These are phyloP conservation scores for Eucalyptus brandiana DNA, from an alignment of 345 rosid genomes.

Conservation along the genomic window DNA sequence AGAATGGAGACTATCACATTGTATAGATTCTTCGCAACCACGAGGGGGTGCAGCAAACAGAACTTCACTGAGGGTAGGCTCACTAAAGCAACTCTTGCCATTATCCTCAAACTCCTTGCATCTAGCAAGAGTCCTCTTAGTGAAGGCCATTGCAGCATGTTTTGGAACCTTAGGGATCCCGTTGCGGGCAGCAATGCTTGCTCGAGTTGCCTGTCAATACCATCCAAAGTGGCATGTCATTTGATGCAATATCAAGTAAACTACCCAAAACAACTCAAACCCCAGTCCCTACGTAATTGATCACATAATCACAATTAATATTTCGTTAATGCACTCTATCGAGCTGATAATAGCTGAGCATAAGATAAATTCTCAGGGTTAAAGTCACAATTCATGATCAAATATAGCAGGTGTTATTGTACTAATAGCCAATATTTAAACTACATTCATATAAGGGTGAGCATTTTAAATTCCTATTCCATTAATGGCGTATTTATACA, in stretches of 20 bases:
- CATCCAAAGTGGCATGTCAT: neutral
- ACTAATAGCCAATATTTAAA: neutral
- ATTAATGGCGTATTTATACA: neutral
- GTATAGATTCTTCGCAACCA: neutral
- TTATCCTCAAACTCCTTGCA: conserved; percentile 39
- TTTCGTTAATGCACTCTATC: neutral
- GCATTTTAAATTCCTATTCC: neutral
- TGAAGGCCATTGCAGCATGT: conserved; percentile 34
- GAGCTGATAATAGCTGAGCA: neutral
- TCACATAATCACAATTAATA: neutral
- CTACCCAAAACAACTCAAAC: neutral
- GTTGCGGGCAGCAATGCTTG: conserved; percentile 19
- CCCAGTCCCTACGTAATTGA: neutral
- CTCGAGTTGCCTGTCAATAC: conserved; percentile 36
- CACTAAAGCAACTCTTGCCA: conserved; percentile 44
- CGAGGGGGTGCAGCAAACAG: conserved; percentile 14
- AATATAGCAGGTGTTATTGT: neutral
- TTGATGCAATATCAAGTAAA: neutral
- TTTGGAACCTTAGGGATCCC: conserved; percentile 38
- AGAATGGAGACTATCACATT: neutral
- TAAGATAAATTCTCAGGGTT: neutral
- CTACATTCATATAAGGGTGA: neutral
- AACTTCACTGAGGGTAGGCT: conserved; percentile 34
- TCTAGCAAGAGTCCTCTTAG: conserved; percentile 42
- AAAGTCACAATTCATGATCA: neutral